Evolutionary conservation across 768 basidiomycete species (phyloP).

Genomic region (Kockovaella imperatae): DNA sequence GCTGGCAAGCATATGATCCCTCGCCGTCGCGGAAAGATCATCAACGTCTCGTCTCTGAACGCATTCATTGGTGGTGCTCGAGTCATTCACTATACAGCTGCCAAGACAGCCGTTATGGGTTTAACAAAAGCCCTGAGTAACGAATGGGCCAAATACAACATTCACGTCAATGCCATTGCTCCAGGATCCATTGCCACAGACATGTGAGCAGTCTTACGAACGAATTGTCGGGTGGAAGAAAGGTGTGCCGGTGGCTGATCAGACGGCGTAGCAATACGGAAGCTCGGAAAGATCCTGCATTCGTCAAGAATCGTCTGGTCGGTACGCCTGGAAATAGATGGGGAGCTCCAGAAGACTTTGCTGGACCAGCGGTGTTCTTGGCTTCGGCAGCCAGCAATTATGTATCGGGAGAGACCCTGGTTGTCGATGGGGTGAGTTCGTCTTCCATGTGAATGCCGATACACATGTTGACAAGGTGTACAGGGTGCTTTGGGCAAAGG

Average conservation of each 20-base stretch:
- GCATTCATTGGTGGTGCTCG: conserved; percentile 51
- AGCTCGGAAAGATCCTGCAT: conserved; percentile 55
- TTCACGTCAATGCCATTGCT: conserved; percentile 77
- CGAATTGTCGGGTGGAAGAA: neutral
- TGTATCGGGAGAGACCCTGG: conserved; percentile 60
- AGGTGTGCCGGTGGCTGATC: neutral
- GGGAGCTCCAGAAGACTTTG: conserved; percentile 64
- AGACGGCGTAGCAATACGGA: conserved; percentile 52
- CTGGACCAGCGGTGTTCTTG: conserved; percentile 60
- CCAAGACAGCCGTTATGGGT: conserved; percentile 59
- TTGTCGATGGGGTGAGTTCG: conserved; percentile 54
- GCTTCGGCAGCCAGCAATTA: conserved; percentile 61
- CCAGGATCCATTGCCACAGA: conserved; percentile 83
- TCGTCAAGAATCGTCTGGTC: conserved; percentile 60
- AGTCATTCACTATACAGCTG: conserved; percentile 83
- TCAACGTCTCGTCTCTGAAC: conserved; percentile 55
- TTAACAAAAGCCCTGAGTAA: conserved; percentile 68
- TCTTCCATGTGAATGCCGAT: neutral
- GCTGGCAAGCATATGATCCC: conserved; percentile 79
- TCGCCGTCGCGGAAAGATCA: conserved; percentile 56
- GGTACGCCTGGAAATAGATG: conserved; percentile 65
- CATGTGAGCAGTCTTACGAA: conserved; percentile 53
- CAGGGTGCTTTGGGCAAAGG: conserved; percentile 26
- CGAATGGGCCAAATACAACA: conserved; percentile 78
- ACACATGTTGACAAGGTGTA: conserved; percentile 1